Base-by-base conservation (phyloP, 2,329 filamentous ascomycete genomes). In the Conoideocrella luteorostrata region DNA sequence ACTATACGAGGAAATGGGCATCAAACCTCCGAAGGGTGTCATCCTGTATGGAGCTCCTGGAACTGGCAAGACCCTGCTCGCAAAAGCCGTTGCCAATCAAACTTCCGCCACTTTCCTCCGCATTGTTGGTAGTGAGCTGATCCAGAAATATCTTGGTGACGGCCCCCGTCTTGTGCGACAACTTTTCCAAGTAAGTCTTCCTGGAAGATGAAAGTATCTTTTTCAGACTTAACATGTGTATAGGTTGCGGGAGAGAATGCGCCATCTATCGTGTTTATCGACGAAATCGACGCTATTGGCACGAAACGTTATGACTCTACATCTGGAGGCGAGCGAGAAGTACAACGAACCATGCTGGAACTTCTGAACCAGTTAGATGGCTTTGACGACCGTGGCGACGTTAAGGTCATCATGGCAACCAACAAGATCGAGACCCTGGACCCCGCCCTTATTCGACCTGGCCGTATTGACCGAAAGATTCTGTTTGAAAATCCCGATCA, bases 351-450 rank as follows among this genome's bases (percentile, higher is more conserved):
- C 39, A 98, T 98, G 93, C 72, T 98, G 66, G 93, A 98, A 62
- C 79, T 98, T 43, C 82, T 98, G 33, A 98, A 98, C 69, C 93
- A 98, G 71, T 82, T 98, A 7, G 93, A 98, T 63, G 93, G 93
- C 58, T 98, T 98, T 69, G 93, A 98, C 62, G 94, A 98, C 66
- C 87, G 93, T 48, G 94, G 93, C 55, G 93, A 98, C 62, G 91
- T 98, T 68, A 98, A 98, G 75, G 93, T 98, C 49, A 91, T 98
- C 66, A 97, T 98, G 90, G 94, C 93, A 11, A 98, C 93, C 54
- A 98, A 98, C 82, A 98, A 98, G 80, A 98, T 98, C 55, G 94
- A 98, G 55, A 95, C 88, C 4, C 77, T 98, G 22, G 94, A 98
- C 61, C 93, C 93, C 44, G 93, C 93, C 15, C 75, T 98, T 55